Evolutionary conservation across 805 yeast species (phyloP).

Genomic region (Candida sakaeoensis): DNA sequence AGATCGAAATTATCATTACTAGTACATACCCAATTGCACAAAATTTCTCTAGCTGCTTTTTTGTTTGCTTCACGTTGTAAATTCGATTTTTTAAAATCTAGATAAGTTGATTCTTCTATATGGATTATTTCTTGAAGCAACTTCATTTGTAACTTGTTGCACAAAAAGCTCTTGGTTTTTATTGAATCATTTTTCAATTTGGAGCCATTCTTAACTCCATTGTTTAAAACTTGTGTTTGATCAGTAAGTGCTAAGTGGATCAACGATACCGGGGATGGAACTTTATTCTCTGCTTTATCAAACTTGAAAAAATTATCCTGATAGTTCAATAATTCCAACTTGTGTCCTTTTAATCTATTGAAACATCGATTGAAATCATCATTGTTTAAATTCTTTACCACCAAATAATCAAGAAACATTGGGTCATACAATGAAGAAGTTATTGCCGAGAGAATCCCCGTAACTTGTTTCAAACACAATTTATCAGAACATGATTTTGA

Average conservation of each 20-base stretch:
- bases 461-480: conserved; percentile 57
- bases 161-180: conserved; percentile 33
- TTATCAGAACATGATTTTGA: conserved; percentile 93
- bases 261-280: conserved; percentile 31
- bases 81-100: conserved; percentile 26
- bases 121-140: conserved; percentile 8
- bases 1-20: conserved; percentile 38
- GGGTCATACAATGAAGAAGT: conserved; percentile 35
- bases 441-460: conserved; percentile 49
- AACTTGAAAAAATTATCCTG: conserved; percentile 19
- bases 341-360: conserved; percentile 18
- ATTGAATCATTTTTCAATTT: conserved; percentile 43
- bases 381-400: conserved; percentile 35
- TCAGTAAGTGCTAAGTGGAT: conserved; percentile 21
- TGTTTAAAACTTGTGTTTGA: conserved; percentile 41
- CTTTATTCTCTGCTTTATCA: conserved; percentile 17
- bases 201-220: conserved; percentile 62
- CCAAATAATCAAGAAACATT: conserved; percentile 44
- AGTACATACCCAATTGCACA: conserved; percentile 49
- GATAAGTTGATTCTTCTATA: conserved; percentile 18
- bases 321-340: conserved; percentile 20
- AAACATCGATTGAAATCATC: conserved; percentile 43
- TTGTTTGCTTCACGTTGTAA: conserved; percentile 27
- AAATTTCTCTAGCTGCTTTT: conserved; percentile 19
- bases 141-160: conserved; percentile 23